Base-by-base conservation (phyloP, 208 protist species). In the Borovskyia barvae region DNA sequence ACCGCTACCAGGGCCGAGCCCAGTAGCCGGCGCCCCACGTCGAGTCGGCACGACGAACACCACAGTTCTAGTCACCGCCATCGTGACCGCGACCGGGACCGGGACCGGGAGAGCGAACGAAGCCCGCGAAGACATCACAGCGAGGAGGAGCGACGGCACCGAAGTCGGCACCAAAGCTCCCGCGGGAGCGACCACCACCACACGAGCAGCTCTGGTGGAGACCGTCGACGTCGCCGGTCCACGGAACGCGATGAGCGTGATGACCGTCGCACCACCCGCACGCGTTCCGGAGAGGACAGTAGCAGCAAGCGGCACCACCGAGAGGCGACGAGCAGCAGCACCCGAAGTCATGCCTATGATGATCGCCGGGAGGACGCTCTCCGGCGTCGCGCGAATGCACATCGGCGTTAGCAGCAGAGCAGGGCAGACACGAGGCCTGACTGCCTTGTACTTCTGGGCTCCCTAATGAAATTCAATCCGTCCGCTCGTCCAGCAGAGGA, bases 281-380 rank as follows among this genome's bases (percentile, higher is more conserved):
- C 35, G 30, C 40, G 47, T 56, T 48, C 37, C 8, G 35, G 35
- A n/a, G 62, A 69, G 7, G 42, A 69, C 25, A 25, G 53, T 24
- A 43, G 26, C 19, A 55, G 53, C 11, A 33, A 53, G 3, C 56
- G 61, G 5, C 29, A 46, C 29, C 54, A 51, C n/a, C 54, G 69
- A 7, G 68, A 68, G 5, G 30, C 14, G 8, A 49, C 32, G n/a
- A 28, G 20, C 12, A 22, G 47, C 2, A 17, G 39, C 25, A 52
- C 54, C 2, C 68, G 50, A 29, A 52, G 28, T 46, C 68, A 39
- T 32, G 48, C 40, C 12, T 83, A 83, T 51, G 72, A 82, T 40
- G 80, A 87, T 40, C 64, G 80, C 39, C 75, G 67, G 22, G 76
- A 82, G 30, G 80, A 87, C 29, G 80, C 76, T 22, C 53, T 79